These are phyloP conservation scores for Neurospora sp. DNA, from an alignment of 495 filamentous ascomycete genomes.

Conservation along the genomic window DNA sequence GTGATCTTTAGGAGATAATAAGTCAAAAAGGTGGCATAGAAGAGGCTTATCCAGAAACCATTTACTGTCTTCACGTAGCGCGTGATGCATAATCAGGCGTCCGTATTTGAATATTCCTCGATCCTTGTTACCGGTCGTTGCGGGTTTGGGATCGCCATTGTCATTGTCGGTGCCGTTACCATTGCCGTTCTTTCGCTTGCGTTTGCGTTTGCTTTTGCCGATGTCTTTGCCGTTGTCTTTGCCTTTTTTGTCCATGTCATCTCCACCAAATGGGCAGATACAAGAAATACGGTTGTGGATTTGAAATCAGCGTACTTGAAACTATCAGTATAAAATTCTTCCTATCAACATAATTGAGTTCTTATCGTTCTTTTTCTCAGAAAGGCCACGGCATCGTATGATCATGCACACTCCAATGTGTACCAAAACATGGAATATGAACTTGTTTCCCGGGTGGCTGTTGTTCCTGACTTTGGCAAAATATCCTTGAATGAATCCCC, in stretches of 20 bases:
- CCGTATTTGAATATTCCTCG: not conserved
- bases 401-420: not conserved
- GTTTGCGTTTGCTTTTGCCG: not conserved
- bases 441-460: not conserved
- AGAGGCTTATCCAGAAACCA: not conserved
- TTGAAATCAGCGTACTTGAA: too few species aligned
- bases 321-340: too few species aligned
- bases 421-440: not conserved
- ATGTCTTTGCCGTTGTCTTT: not conserved
- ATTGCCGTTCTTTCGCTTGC: not conserved
- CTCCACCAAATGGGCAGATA: too few species aligned
- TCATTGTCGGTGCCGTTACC: not conserved
- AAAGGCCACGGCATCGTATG: not conserved
- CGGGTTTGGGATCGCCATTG: not conserved
- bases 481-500: not conserved
- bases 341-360: too few species aligned
- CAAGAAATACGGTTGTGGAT: too few species aligned
- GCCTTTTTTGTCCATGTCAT: not conserved
- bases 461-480: not conserved
- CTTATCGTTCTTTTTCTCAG: not conserved
- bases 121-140: not conserved
- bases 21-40: not conserved
- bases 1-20: not conserved
- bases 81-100: not conserved
- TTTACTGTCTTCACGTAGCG: not conserved